Conservation (phyloP, 2,329 filamentous ascomycete genomes). For the Lachnellula occidentalis region DNA sequence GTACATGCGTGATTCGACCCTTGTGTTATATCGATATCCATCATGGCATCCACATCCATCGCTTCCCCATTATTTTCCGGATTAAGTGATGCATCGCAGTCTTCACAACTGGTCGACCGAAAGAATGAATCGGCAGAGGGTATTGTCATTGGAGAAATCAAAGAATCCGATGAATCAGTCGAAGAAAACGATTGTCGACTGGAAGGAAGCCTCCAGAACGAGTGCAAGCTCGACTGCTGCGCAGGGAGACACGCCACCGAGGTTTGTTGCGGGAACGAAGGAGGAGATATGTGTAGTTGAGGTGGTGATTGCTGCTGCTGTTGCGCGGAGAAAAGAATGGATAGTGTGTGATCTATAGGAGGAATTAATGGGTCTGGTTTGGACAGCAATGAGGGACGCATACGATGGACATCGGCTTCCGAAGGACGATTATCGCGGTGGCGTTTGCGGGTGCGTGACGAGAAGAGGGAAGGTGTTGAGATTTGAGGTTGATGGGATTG, state of each 20-base stretch:
- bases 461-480: conserved; percentile 39
- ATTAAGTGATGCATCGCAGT: conserved; percentile 41
- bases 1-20: conserved; percentile 36
- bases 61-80: conserved; percentile 24
- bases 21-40: conserved; percentile 34
- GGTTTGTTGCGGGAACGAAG: conserved; percentile 13
- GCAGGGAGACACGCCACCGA: conserved; percentile 17
- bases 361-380: conserved; percentile 10
- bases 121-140: conserved; percentile 18
- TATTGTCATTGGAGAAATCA: conserved; percentile 10
- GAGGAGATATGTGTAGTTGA: conserved; percentile 12
- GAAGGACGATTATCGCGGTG: conserved; percentile 54
- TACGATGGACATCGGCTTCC: conserved; percentile 40
- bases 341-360: conserved; percentile 43
- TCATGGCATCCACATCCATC: conserved; percentile 39
- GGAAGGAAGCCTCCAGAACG: conserved; percentile 52
- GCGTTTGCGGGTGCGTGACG: conserved; percentile 56
- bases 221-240: conserved; percentile 50
- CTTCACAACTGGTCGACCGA: conserved; percentile 43
- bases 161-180: conserved; percentile 25
- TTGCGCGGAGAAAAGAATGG: conserved; percentile 53
- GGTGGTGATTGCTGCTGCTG: conserved; percentile 29
- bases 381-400: conserved; percentile 3
- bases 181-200: conserved; percentile 30
- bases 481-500: conserved; percentile 27